Conservation (phyloP, 139 green algal species). For the Tetradesmus lagerheimii region DNA sequence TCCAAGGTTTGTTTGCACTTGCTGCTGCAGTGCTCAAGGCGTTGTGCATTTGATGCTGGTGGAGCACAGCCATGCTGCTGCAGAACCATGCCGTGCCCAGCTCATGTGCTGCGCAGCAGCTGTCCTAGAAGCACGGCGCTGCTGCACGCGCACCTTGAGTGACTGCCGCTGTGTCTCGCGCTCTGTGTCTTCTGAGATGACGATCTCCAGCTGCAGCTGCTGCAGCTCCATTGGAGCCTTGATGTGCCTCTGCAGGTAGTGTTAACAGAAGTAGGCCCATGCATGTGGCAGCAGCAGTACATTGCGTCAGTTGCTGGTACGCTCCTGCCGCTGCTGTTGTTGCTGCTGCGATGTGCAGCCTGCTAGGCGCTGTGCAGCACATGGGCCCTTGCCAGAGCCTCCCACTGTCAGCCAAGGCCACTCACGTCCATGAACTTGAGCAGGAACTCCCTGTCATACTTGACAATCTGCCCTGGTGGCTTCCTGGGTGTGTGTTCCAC, state of each 20-base stretch:
- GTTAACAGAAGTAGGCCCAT: not conserved
- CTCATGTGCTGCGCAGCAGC: not conserved
- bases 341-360: not conserved
- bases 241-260: slow-evolving; percentile 67
- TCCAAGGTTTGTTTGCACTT: not conserved
- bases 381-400: not conserved
- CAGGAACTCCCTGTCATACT: slow-evolving; percentile 80
- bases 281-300: not conserved
- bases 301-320: not conserved
- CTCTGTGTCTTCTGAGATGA: slow-evolving; percentile 72
- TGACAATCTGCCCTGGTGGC: slow-evolving; percentile 64
- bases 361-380: not conserved
- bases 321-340: not conserved
- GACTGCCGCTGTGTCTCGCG: slow-evolving; percentile 71
- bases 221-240: slow-evolving; percentile 73
- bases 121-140: not conserved
- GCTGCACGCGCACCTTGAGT: slow-evolving; percentile 56
- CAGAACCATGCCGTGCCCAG: not conserved
- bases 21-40: not conserved
- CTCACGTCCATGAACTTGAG: slow-evolving; percentile 83
- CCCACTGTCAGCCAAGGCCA: not conserved
- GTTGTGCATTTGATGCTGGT: not conserved
- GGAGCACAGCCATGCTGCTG: not conserved
- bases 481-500: slow-evolving; percentile 68
- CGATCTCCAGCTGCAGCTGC: slow-evolving; percentile 73